Evolutionary conservation across 805 yeast genomes (phyloP), one percentile per base, ranked within the genome.

Genomic region (Suhomyces xylopsoci): DNA sequence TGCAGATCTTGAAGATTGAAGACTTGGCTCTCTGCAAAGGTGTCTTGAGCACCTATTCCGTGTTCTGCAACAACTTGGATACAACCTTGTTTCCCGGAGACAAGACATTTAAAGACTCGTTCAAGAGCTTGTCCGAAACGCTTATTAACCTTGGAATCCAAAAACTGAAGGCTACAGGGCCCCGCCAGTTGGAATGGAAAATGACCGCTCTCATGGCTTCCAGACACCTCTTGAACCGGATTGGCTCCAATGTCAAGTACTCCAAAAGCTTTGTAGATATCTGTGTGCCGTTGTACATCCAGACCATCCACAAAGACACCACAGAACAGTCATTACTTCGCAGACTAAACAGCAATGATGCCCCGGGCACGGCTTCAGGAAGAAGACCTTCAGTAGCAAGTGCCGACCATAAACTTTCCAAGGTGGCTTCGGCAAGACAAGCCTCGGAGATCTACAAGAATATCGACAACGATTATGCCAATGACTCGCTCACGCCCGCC

Each of bases 81-180:
- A 82, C 81, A 14, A 83, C 82, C 8, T 71, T 88, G 51, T 82
- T 86, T 60, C 74, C 81, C 28, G 91, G 91, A 41, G 90, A 88
- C 67, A 71, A 79, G 45, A 75, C 66, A 24, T 87, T 85, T 62
- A 79, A 82, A 8, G 70, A 70, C 26, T 57, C 68, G 44, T 86
- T 84, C 64, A 49, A 57, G 32, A 60, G 50, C 50, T 58, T 64
- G 61, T 47, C 69, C 57, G 56, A 59, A 52, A 43, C 51, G n/a
- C 51, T 65, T 49, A 48, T 65, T 14, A 26, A 48, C 32, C 54
- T 49, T 20, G 62, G 59, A 24, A 58, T 53, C 24, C 55, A 58
- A 34, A 53, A 56, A 52, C 47, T 47, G 24, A 22, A 26, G 28
- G 54, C 52, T 19, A 53, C 38, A 7, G 55, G 51, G 34, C 74